Evolutionary conservation across 352 stramenopile species (phyloP).

Genomic region (Globisporangium barbulae): DNA sequence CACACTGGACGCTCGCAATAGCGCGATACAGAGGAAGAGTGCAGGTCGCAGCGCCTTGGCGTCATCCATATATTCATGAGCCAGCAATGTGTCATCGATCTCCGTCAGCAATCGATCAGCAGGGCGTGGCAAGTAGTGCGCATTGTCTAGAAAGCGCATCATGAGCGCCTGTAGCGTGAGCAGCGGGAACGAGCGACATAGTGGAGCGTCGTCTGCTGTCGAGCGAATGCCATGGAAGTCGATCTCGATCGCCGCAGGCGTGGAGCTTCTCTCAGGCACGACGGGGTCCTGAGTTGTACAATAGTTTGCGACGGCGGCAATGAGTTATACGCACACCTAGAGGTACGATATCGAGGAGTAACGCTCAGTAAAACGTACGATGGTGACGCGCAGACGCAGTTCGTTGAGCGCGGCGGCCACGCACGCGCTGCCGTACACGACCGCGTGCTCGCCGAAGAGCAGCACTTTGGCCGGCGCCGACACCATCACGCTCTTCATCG

Average conservation of each 20-base stretch:
- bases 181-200: constrained; percentile 38
- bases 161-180: constrained; percentile 31
- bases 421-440: constrained; percentile 84
- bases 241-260: constrained; percentile 34
- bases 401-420: constrained; percentile 82
- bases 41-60: constrained; percentile 45
- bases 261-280: neutral
- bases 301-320: neutral
- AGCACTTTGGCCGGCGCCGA: constrained; percentile 88
- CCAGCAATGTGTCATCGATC: constrained; percentile 49
- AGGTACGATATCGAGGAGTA: neutral
- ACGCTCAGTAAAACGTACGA: constrained; percentile 49
- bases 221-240: constrained; percentile 54
- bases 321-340: neutral
- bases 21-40: constrained; percentile 55
- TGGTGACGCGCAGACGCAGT: constrained; percentile 69
- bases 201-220: constrained; percentile 20
- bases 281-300: constrained; percentile 23
- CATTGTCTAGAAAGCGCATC: constrained; percentile 30
- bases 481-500: constrained; percentile 27
- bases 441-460: constrained; percentile 88
- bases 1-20: constrained; percentile 42
- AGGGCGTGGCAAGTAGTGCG: constrained; percentile 50
- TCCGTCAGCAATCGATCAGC: constrained; percentile 33
- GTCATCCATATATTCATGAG: constrained; percentile 29